Evolutionary conservation across 805 yeast species (phyloP), one percentile per base, ranked within the genome.

Genomic region (Teunomyces atbi): DNA sequence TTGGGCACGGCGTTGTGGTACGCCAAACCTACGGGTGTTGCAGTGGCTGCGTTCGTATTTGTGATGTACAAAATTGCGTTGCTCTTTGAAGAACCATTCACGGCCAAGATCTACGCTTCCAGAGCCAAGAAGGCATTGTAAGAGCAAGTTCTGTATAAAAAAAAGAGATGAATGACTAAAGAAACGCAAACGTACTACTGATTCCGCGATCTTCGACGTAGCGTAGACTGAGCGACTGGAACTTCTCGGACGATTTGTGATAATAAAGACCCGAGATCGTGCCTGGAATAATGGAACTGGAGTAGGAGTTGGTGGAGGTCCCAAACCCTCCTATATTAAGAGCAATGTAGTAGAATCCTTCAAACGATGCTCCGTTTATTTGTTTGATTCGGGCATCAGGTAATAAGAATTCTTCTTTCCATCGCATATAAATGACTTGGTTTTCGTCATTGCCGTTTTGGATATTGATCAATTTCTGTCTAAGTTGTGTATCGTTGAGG

Each of bases 31-130:
- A 86, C 96, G 1, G 99, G 99, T 20, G 59, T 94, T 41, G 68
- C 82, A 41, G 81, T 90, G 23, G 73, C 95, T 37, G 72, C 73
- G 2, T 69, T 88, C 52, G 99, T 94, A 5, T 82, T 79, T 59
- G 64, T 83, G 37, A 86, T 92, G 90, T 94, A 94, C 71, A 71
- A 75, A 45, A 70, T 92, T 54, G 99, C 97, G 1, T 78, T 90
- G 60, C 65, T 77, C 45, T 89, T 92, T 57, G 99, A 94, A 69
- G 99, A 92, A 61, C 99, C 99, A 12, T 94, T 91, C 74, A 94
- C 99, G 18, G 96, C 87, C 19, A 79, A 76, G 62, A 94, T 94
- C 51, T 94, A 94, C 60, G 86, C 92, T n/a, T 76, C 78, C 56
- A 78, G 89, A 54, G 85, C 80, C 49, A 65, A 52, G 44, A 42